Evolutionary conservation across 2,329 filamentous ascomycete genomes (phyloP), one percentile per base, ranked within the genome.

Genomic region (Westerdykella sp.): DNA sequence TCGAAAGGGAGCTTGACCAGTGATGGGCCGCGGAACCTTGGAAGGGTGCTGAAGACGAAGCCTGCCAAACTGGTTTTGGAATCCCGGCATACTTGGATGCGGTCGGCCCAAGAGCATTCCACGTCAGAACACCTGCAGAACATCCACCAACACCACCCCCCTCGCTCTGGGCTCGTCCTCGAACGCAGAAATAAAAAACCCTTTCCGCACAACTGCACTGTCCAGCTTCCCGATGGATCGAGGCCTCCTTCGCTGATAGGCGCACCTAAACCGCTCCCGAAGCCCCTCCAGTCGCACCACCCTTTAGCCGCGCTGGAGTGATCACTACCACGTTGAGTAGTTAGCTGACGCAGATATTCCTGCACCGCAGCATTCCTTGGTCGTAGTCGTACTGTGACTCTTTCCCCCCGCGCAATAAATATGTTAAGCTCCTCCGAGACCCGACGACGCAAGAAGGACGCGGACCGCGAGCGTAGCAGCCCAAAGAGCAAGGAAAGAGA

Each of bases 371-470:
- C 44, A 38, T 28, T 28, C 11, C 45, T 43, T 51, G 52, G 47
- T 42, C 41, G 42, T 49, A 52, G 52, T 55, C 44, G 48, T 51
- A 53, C 49, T 50, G 35, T 48, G 43, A 47, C 50, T 44, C 47
- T 50, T 48, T 45, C 30, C 46, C 18, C 45, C 32, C 42, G 40
- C 44, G 30, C 35, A 35, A 42, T 39, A 47, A 41, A 49, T 45
- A 66, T 62, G 55, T 48, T 57, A 53, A 55, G 51, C 53, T 56
- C 59, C 37, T 62, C 61, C 36, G 62, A 67, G 49, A 45, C 56
- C 45, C 61, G 65, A 41, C 67, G 67, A 46, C 65, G 65, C 50
- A 65, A 60, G 43, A 68, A 67, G 48, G 64, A 63, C 38, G 48
- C 50, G 34, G 62, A 67, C 31, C 50, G 51, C 28, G 54, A 58